Evolutionary conservation across 768 basidiomycete genomes (phyloP), one percentile per base, ranked within the genome.

Genomic region (Xerocomellus chrysenteron): DNA sequence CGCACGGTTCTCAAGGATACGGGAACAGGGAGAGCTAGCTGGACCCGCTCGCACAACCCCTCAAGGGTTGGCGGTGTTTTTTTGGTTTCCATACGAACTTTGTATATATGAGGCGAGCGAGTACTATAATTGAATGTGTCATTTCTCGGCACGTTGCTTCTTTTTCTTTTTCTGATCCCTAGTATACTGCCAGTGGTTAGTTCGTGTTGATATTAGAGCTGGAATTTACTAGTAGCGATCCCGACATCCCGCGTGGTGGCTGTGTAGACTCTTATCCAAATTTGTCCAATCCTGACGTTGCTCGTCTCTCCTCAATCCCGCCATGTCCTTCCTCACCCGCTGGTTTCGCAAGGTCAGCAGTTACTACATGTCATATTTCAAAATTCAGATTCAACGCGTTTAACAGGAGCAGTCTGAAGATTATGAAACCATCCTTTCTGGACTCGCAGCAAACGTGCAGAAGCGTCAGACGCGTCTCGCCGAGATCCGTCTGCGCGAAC

Each of bases 401-500:
- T 13, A 12, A 42, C 46, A 72, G 70, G 50, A 47, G 30, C 36
- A 55, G 0, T 50, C 68, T 17, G 88, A 91, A 62, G 87, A 94
- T 75, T 92, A 88, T 67, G 90, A 92, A 65, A 79, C 85, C 21
- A 73, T 90, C 55, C 82, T 94, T 30, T 80, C 86, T 24, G 71
- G 75, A 44, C 79, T 94, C 51, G 85, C 86, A 10, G 70, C 75
- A 24, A 82, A 88, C 65, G 87, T 94, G 54, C 81, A 85, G 66
- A 84, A 87, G 58, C 84, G 88, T 14, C 87, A 90, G 72, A 78
- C 82, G 41, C 80, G 82, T 55, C 82, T 94, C 16, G 84, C 87
- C 2, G 92, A 92, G 67, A 89, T 96, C 60, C 85, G 90, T n/a
- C 74, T 91, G 52, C 83, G 93, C 41, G 92, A 96, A 72, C 82